Base-by-base conservation (phyloP, 352 stramenopile species). In the Phytophthora pluvialis region DNA sequence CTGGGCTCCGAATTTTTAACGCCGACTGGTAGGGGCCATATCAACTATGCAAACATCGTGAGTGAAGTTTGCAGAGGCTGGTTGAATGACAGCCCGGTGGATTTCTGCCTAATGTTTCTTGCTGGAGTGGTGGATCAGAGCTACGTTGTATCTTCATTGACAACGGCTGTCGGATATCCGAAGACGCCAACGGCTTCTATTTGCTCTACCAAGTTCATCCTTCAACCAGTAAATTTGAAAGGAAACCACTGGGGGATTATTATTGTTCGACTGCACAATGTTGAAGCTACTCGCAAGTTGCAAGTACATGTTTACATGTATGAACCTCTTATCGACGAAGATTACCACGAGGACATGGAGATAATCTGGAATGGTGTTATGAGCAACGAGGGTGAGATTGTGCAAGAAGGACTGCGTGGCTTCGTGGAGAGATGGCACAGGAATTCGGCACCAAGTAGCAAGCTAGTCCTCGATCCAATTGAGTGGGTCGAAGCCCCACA, bases 11-110 rank as follows among this genome's bases (percentile, higher is more conserved):
- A 52, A 53, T 59, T 65, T 48, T n/a, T 13, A 5, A 38, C 31
- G 5, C 13, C 18, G 18, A 51, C 36, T 15, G 32, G 40, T 2
- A 28, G n/a, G 6, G 39, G 16, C 1, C 13, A 32, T 4, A 21
- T 65, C 15, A 40, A 10, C 10, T 58, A 63, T 31, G 51, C 50
- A 0, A 49, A 62, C 46, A 36, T 63, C 16, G 51, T 62, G 7
- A 51, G 51, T 42, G 33, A 13, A 6, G 3, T 63, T 10, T 57
- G 60, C 10, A 6, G 35, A 40, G 35, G 42, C 0, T 52, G 25
- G 44, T 33, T 61, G 13, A 67, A 67, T 44, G 43, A 61, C 8
- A 57, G 26, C 25, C 11, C 9, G 7, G 39, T 67, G 13, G 29
- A 55, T 21, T 55, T 55, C 43, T 60, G 49, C 21, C 18, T 47